phyloP scores from a whole-genome alignment of 495 filamentous ascomycete species.

The Penicillium paxilli region DNA sequence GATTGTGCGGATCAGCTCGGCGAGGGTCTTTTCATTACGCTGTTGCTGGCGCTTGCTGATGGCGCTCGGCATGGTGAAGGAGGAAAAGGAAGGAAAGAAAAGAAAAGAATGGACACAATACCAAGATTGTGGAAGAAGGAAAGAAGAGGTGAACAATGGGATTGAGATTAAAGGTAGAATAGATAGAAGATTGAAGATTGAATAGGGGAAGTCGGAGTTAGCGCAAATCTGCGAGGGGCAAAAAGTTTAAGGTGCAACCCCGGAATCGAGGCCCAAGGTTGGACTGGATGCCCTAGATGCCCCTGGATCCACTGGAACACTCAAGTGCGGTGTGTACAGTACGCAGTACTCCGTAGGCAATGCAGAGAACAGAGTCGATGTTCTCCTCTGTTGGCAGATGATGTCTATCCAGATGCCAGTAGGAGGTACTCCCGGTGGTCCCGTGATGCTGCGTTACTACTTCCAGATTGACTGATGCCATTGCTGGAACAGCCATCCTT shows the following conservation, averaged over 20 bases:
- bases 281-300: background rate
- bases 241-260: slow-evolving; percentile 9
- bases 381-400: no score
- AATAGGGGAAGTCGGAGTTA: slow-evolving; percentile 21
- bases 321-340: background rate
- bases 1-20: slow-evolving; percentile 84
- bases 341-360: background rate
- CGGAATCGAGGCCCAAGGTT: slow-evolving; percentile 1
- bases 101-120: slow-evolving; percentile 22
- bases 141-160: no score
- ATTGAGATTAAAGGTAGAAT: slow-evolving; percentile 7
- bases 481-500: no score
- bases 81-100: slow-evolving; percentile 3
- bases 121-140: slow-evolving; percentile 9
- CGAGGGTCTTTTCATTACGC: slow-evolving; percentile 89
- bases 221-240: slow-evolving; percentile 22
- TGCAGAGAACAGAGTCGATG: no score
- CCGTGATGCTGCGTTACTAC: no score
- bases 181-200: slow-evolving; percentile 8
- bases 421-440: no score
- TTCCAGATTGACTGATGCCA: no score
- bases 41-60: slow-evolving; percentile 93
- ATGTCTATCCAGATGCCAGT: no score
- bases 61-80: slow-evolving; percentile 48
- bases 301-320: slow-evolving; percentile 2